Base-by-base conservation (phyloP, 352 stramenopile genomes). In the Phytophthora pini region DNA sequence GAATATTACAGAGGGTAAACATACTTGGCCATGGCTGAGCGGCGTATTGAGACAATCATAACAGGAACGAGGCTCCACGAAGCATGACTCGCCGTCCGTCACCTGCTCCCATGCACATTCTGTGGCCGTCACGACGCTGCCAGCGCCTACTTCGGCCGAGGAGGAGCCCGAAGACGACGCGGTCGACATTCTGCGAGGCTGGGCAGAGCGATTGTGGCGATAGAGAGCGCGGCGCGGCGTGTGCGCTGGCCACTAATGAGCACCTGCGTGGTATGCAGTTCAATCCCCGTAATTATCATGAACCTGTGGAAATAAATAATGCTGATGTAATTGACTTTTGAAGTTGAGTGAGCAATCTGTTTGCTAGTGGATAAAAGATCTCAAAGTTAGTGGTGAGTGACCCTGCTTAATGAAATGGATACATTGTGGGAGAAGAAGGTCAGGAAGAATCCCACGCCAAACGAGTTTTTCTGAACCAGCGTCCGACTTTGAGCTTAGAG, bases 11-110 rank as follows among this genome's bases (percentile, higher is more conserved):
- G 36, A 11, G 58, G 31, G 47, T 27, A 9, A 24, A 61, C 62
- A 17, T 53, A 88, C 79, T 52, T 87, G 61, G 8, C 67, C 52
- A 11, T 48, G 77, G 4, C 57, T 61, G 0, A 82, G 68, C n/a
- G 17, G 38, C 20, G 60, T 63, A 38, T 90, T 88, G 49, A 90
- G 73, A 52, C 81, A 90, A 62, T 88, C 75, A 48, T 77, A 82
- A 66, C 80, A 89, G 17, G 77, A 75, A 27, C 81, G 81, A 34
- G 81, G 81, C 70, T 80, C 22, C 4, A 86, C 22, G 45, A 61
- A 65, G 67, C 81, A 90, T 40, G 59, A 57, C 38, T 76, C 46
- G 26, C 24, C 47, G 29, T 61, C 50, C 11, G 48, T 70, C 38
- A 76, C 64, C 46, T 74, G 68, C 36, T 74, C 66, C 69, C 72